These are phyloP conservation scores for Rhodosporidiobolus sp. DNA, from an alignment of 768 basidiomycete genomes.

Conservation along the genomic window DNA sequence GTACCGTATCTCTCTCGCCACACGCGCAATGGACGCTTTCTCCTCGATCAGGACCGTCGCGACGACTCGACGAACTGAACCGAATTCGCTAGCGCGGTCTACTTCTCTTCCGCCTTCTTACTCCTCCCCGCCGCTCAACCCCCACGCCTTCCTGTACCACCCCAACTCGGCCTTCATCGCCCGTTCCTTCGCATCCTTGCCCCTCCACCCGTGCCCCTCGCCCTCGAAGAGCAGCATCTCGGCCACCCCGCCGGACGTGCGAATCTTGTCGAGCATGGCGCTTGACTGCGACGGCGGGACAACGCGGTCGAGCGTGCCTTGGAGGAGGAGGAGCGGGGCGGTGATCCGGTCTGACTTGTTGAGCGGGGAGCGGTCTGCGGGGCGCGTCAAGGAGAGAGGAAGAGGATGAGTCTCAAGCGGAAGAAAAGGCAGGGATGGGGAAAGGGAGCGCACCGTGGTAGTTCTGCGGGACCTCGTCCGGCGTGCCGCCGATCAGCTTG, in stretches of 20 bases:
- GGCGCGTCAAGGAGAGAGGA: not conserved
- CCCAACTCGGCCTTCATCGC: conserved; percentile 58
- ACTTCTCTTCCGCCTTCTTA: not conserved
- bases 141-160: conserved; percentile 58
- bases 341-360: conserved; percentile 62
- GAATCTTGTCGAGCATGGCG: conserved; percentile 58
- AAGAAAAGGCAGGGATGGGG: not conserved
- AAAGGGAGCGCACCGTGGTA: conserved; percentile 50
- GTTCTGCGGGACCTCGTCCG: conserved; percentile 57
- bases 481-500: conserved; percentile 64
- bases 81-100: too few relatives aligned
- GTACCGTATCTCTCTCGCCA: too few relatives aligned
- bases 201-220: conserved; percentile 66
- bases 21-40: too few relatives aligned
- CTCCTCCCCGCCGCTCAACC: conserved; percentile 29
- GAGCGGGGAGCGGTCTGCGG: conserved; percentile 59
- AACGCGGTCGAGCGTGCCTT: conserved; percentile 62
- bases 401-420: too few relatives aligned
- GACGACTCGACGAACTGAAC: too few relatives aligned
- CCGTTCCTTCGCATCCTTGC: conserved; percentile 58
- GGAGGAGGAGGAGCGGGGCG: conserved; percentile 65
- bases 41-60: too few relatives aligned
- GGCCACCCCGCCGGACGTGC: conserved; percentile 55
- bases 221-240: conserved; percentile 64
- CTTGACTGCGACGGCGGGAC: conserved; percentile 68